Evolutionary conservation across 2,329 filamentous ascomycete species (phyloP).

Genomic region (Fusarium phyllophilum): DNA sequence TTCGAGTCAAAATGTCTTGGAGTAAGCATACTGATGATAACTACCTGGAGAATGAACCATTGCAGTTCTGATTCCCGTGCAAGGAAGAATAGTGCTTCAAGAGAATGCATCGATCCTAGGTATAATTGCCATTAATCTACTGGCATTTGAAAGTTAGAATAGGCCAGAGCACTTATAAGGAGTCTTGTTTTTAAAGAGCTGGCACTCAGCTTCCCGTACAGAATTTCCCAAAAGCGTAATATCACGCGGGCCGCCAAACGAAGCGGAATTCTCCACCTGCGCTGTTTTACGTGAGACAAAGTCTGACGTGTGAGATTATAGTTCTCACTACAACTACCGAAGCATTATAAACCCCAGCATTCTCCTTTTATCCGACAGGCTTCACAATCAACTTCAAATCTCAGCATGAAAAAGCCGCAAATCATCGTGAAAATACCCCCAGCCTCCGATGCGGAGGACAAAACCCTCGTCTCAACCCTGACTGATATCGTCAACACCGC

Average conservation of each 20-base stretch:
- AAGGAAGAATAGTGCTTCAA: background rate
- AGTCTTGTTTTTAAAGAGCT: background rate
- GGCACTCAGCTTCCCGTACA: background rate
- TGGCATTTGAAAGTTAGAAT: accelerated
- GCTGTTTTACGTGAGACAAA: background rate
- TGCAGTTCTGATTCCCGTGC: background rate
- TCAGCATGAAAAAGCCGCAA: background rate
- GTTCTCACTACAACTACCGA: background rate
- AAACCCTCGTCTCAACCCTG: constrained; percentile 20
- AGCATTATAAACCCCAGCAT: accelerated
- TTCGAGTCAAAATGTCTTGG: background rate
- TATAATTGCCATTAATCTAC: too few relatives aligned
- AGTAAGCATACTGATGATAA: background rate
- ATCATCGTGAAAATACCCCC: constrained; percentile 38
- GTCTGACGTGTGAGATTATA: background rate
- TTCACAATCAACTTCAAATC: accelerated
- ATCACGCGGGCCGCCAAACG: background rate
- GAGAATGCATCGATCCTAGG: too few relatives aligned
- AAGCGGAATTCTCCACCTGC: background rate
- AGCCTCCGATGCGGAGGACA: constrained; percentile 28
- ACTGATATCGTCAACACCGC: constrained; percentile 42
- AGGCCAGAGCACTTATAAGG: background rate
- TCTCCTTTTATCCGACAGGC: accelerated
- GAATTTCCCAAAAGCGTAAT: background rate
- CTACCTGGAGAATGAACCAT: background rate